Conservation (phyloP, 805 yeast genomes). For the Clavispora vitiphila region DNA sequence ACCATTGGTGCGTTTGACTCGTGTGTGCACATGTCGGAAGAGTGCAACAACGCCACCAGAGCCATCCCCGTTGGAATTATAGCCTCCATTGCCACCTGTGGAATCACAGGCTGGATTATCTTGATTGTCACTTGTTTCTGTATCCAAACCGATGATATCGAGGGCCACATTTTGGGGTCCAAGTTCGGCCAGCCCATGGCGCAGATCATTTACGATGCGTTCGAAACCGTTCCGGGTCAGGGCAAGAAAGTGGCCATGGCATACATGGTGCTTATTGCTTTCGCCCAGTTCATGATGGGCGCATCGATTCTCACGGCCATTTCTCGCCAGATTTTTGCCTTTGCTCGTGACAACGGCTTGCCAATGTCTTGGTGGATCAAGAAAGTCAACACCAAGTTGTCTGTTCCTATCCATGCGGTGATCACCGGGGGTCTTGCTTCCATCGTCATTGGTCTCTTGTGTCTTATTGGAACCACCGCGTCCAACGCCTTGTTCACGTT, state of each 20-base stretch:
- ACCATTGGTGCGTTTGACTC: conserved; percentile 72
- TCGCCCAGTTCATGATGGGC: conserved; percentile 65
- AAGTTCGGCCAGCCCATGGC: conserved; percentile 56
- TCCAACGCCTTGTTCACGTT: conserved; percentile 66
- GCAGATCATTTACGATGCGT: conserved; percentile 55
- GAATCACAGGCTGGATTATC: conserved; percentile 54
- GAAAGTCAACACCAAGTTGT: conserved; percentile 48
- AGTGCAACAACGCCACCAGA: conserved; percentile 55
- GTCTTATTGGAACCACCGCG: conserved; percentile 55
- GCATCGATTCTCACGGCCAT: conserved; percentile 57
- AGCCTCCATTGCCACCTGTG: conserved; percentile 54
- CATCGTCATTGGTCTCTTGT: conserved; percentile 51
- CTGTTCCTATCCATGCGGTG: conserved; percentile 66
- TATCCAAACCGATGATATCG: conserved; percentile 40
- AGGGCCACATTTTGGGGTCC: conserved; percentile 16
- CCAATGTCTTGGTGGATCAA: conserved; percentile 51
- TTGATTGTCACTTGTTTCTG: conserved; percentile 51
- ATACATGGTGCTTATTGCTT: conserved; percentile 51
- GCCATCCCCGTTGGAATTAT: conserved; percentile 65
- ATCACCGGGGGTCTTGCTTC: conserved; percentile 40
- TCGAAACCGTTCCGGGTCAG: conserved; percentile 21
- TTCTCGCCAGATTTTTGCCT: conserved; percentile 71
- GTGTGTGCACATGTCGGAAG: conserved; percentile 70
- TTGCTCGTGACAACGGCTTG: conserved; percentile 71
- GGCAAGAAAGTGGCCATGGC: conserved; percentile 65